Base-by-base conservation (phyloP, 352 stramenopile species). In the Globisporangium uncinulatum region DNA sequence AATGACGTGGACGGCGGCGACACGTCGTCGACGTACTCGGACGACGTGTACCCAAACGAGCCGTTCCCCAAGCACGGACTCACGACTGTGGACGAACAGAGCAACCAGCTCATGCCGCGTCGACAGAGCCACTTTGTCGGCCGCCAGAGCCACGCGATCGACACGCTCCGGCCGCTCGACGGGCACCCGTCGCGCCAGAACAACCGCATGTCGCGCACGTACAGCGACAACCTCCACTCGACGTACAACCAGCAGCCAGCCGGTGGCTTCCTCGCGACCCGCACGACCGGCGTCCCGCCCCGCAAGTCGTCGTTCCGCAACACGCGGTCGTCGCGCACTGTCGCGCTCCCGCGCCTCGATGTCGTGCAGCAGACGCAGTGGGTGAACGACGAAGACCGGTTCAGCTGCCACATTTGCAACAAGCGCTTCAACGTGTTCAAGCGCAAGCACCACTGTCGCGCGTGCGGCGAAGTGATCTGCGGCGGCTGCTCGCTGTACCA, bases 401-500 rank as follows among this genome's bases (percentile, higher is more conserved):
- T 91, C 59, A 91, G 79, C 51, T 95, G 85, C 59, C 79, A 92
- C 65, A 92, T 95, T 31, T 95, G 85, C 66, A 91, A 89, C 71
- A 92, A 91, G 65, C 83, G 83, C 44, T 93, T 93, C 71, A 92
- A 72, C 66, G 76, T 95, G 76, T 93, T 95, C 58, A 86, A 90
- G 59, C 85, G 80, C 56, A 95, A 95, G 59, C 85, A 95, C 64
- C 85, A 95, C 67, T 95, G 85, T 56, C 72, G 85, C 53, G 76
- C 83, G 0, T 95, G 85, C 32, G 85, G 85, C 43, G 85, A 95
- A 55, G 80, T 95, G 36, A 93, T 95, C 58, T 95, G 85, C 74
- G 87, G 87, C 46, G 77, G 66, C 45, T 95, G 85, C 69, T 92
- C 79, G 7, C 51, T 93, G 39, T 89, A 93, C 57, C 83, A 93